phyloP scores from a whole-genome alignment of 176 grass and related monocot genomes.

The Carex kokanica region DNA sequence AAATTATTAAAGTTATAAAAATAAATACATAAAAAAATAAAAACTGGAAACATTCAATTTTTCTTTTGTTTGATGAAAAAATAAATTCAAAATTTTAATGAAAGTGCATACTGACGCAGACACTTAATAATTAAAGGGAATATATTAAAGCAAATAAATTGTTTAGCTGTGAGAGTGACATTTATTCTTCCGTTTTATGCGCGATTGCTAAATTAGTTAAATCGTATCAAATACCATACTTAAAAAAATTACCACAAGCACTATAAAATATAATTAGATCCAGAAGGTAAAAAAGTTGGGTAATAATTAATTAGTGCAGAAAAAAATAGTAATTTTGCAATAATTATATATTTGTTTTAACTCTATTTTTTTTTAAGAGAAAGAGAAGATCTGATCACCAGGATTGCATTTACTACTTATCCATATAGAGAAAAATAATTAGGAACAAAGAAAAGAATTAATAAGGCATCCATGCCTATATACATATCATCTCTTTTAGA shows the following conservation, averaged over 20 bases:
- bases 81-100: not conserved
- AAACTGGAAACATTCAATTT: not conserved
- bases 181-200: not conserved
- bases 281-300: not conserved
- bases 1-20: too few species aligned
- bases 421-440: not conserved
- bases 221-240: not conserved
- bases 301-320: not conserved
- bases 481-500: not conserved
- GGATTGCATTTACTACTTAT: not conserved
- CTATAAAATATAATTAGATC: not conserved
- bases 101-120: constrained; percentile 12
- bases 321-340: too few species aligned
- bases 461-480: not conserved
- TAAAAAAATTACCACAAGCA: not conserved
- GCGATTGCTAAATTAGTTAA: not conserved
- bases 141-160: constrained; percentile 2
- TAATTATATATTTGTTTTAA: too few species aligned
- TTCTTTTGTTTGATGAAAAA: not conserved
- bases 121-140: not conserved
- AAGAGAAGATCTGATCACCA: not conserved
- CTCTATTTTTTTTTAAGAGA: not conserved
- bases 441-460: not conserved
- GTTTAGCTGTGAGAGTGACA: not conserved
- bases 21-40: too few species aligned